A percentile compares a stretch with the other conserved stretches of the same genome.
phyloP scores from a whole-genome alignment of 2,329 filamentous ascomycete genomes.

The Rutstroemia sp. region DNA sequence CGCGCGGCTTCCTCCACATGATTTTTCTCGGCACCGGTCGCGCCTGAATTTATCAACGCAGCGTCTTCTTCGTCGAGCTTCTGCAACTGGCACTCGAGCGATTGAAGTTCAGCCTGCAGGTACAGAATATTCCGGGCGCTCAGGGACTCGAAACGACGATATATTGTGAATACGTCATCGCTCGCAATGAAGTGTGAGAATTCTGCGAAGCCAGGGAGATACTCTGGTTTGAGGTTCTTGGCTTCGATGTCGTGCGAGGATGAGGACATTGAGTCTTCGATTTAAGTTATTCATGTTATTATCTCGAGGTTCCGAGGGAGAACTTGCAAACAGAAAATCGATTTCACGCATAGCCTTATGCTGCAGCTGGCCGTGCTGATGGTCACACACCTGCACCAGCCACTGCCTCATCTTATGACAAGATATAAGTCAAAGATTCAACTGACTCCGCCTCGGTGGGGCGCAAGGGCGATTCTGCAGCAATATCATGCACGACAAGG shows the following conservation, averaged over 20 bases:
- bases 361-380: too few relatives aligned
- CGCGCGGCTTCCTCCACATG: constrained; percentile 2
- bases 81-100: constrained; percentile 4
- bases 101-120: constrained; percentile 9
- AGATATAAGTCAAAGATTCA: too few relatives aligned
- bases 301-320: too few relatives aligned
- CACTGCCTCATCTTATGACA: too few relatives aligned
- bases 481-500: too few relatives aligned
- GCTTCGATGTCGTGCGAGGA: neutral
- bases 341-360: too few relatives aligned
- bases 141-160: neutral
- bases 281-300: neutral
- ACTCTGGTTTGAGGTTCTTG: neutral
- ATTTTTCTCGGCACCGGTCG: neutral
- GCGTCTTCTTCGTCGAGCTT: constrained; percentile 1
- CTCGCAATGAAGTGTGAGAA: constrained; percentile 9
- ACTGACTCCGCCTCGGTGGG: too few relatives aligned
- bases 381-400: too few relatives aligned
- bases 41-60: neutral
- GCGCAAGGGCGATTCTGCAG: too few relatives aligned
- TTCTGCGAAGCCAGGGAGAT: constrained; percentile 6
- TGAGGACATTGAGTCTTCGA: neutral
- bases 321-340: neutral
- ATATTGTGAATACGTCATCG: neutral
- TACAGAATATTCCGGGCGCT: constrained; percentile 9